phyloP scores from a whole-genome alignment of 2,329 filamentous ascomycete genomes.

The Tympanopsis confertula region DNA sequence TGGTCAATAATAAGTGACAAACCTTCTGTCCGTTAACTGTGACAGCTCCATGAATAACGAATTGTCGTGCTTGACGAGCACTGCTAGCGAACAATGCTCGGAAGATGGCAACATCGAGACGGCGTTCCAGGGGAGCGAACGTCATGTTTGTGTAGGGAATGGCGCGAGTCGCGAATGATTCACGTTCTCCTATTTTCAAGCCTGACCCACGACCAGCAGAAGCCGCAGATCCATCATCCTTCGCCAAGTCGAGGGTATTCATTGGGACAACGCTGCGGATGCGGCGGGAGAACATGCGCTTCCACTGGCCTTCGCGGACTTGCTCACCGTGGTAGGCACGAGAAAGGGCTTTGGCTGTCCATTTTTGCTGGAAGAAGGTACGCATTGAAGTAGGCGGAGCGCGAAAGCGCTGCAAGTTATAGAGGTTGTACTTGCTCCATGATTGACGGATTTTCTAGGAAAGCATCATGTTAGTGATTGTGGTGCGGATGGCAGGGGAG shows the following conservation, averaged over 20 bases:
- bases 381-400: constrained; percentile 26
- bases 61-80: constrained; percentile 82
- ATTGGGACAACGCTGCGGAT: constrained; percentile 77
- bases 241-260: constrained; percentile 68
- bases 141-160: constrained; percentile 92
- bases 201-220: constrained; percentile 78
- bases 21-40: constrained; percentile 96
- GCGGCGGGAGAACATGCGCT: constrained; percentile 77
- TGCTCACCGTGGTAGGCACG: constrained; percentile 92
- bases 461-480: not conserved
- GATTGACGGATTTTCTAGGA: constrained; percentile 79
- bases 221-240: constrained; percentile 69
- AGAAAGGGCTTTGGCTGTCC: constrained; percentile 72
- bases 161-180: constrained; percentile 18
- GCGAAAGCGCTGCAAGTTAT: constrained; percentile 59
- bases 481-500: not conserved
- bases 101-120: constrained; percentile 90
- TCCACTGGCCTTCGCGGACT: constrained; percentile 85
- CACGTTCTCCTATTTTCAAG: constrained; percentile 3
- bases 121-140: constrained; percentile 79
- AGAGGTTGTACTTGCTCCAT: constrained; percentile 97
- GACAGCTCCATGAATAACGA: constrained; percentile 84
- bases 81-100: constrained; percentile 89
- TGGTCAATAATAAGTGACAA: too few species aligned
- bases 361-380: constrained; percentile 98